phyloP scores from a whole-genome alignment of 2,329 filamentous ascomycete genomes.

The Erysiphe pulchra region DNA sequence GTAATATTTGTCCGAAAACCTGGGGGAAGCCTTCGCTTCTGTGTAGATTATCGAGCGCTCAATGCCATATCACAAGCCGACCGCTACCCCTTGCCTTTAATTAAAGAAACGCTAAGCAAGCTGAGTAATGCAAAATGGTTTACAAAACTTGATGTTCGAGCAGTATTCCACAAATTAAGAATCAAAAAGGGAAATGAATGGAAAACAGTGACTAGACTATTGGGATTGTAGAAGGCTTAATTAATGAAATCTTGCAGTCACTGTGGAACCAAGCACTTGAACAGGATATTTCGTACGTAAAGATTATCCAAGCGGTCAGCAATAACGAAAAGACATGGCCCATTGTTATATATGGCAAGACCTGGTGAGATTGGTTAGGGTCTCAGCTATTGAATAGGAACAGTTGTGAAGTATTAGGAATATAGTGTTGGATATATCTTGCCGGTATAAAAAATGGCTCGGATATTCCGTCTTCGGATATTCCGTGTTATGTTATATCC shows the following conservation, averaged over 20 bases:
- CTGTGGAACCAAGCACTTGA: neutral
- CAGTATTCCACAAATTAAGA: neutral
- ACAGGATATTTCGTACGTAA: too few relatives aligned
- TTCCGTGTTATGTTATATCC: too few relatives aligned
- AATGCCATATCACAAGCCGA: neutral
- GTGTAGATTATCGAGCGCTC: neutral
- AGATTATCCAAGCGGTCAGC: too few relatives aligned
- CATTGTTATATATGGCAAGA: too few relatives aligned
- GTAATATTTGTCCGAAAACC: neutral
- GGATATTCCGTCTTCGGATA: too few relatives aligned
- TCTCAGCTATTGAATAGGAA: too few relatives aligned
- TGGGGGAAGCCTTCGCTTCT: neutral
- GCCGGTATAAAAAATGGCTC: too few relatives aligned
- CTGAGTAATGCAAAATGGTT: neutral
- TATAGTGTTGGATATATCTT: too few relatives aligned
- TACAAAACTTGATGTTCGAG: neutral
- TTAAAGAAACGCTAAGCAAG: neutral
- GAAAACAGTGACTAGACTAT: neutral
- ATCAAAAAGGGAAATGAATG: neutral
- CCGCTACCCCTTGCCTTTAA: constrained; percentile 1
- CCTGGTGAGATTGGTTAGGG: too few relatives aligned
- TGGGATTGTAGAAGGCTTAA: neutral
- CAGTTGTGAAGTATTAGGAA: too few relatives aligned
- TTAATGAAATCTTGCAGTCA: neutral
- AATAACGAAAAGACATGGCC: too few relatives aligned